Conservation (phyloP, 306 rosid genomes). For the Medicago truncatula region MtrunA17r5.0-ANR NC_053043.1:241501-242000, state of each 20-base stretch:
- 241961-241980: slow-evolving; percentile 85
- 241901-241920: slow-evolving; percentile 54
- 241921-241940: slow-evolving; percentile 71
- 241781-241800: slow-evolving; percentile 74
- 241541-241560: background rate
- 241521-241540: background rate
- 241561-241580: too few relatives aligned
- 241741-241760: slow-evolving; percentile 63
- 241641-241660: background rate
- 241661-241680: background rate
- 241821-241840: slow-evolving; percentile 73
- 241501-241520: background rate
- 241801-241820: slow-evolving; percentile 54
- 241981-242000: slow-evolving; percentile 46
- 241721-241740: background rate
- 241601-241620: slow-evolving; percentile 5
- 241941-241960: slow-evolving; percentile 73
- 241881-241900: slow-evolving; percentile 52
- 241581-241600: background rate
- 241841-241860: slow-evolving; percentile 59
- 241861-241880: slow-evolving; percentile 61
- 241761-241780: slow-evolving; percentile 89
- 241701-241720: background rate
- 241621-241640: background rate
- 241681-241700: background rate